Base-by-base conservation (phyloP, 108 stramenopile genomes). In the Skeletonema menzelii region DNA sequence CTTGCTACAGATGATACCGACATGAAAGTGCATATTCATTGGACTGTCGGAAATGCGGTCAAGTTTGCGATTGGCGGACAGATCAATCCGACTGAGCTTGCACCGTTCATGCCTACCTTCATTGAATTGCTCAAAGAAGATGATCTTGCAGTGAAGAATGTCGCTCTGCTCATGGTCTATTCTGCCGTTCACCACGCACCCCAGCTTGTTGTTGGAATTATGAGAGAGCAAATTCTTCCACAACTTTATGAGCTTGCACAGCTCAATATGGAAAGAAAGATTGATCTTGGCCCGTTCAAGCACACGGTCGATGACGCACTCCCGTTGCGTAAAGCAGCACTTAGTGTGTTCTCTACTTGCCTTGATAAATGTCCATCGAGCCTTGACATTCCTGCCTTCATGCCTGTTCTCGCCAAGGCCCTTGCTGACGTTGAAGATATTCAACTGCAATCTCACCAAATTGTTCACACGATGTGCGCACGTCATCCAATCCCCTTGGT, bases 281-380 rank as follows among this genome's bases (percentile, higher is more conserved):
- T 99, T 32, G 97, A 99, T 75, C 89, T 99, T 42, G 98, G 98
- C 13, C 98, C 98, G 14, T 99, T 99, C 89, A 99, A 94, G 71
- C 97, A 98, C 66, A 95, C 81, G 22, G 97, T 99, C 19, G 98
- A 99, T 77, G 97, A 98, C 56, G 97, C 96, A 12, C 73, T 97
- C 15, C 97, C 98, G 13, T 83, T 99, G 19, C 91, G 98, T 22
- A 99, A 99, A 82, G 90, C 97, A 19, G 78, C 96, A 5, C 84
- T 99, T 22, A 88, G 95, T 22, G 88, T 94, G 61, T 87, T 98
- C 59, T 92, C 95, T 61, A 96, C 97, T 22, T 88, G 93, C 63
- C 75, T 99, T 12, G 96, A 96, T 59, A 92, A 84, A 40, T 76
- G 90, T n/a, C 91, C 89, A 3, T 59, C 70, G 34, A 88, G 82